These are phyloP conservation scores for Leccinellum albellum DNA, from an alignment of 768 basidiomycete species.

Conservation along the genomic window DNA sequence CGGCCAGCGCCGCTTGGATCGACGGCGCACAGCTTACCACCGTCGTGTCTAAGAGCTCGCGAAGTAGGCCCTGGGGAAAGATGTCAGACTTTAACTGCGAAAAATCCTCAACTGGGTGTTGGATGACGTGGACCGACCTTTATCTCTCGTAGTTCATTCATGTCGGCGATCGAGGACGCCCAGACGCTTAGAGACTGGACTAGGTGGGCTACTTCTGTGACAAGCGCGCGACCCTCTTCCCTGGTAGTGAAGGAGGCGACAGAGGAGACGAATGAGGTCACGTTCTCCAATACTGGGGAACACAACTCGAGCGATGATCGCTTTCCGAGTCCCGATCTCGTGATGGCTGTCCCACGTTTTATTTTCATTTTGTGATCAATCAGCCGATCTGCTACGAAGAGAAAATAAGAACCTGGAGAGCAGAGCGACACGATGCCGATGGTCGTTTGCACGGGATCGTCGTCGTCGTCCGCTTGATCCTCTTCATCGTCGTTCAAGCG, in stretches of 20 bases:
- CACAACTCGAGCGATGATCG: constrained; percentile 19
- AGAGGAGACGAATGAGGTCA: constrained; percentile 13
- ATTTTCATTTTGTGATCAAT: neutral
- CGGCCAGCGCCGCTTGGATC: constrained; percentile 43
- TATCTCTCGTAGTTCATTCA: constrained; percentile 4
- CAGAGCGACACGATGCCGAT: constrained; percentile 20
- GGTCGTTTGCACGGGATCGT: constrained; percentile 6
- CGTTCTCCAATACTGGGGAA: constrained; percentile 16
- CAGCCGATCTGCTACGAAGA: neutral
- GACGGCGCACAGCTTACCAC: constrained; percentile 34
- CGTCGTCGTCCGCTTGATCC: constrained; percentile 3
- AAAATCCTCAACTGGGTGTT: neutral
- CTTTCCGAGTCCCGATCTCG: constrained; percentile 24
- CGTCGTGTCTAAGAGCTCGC: constrained; percentile 34
- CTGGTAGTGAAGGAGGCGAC: constrained; percentile 11
- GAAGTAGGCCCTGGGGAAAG: constrained; percentile 25
- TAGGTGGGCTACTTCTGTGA: constrained; percentile 17
- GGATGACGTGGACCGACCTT: constrained; percentile 14
- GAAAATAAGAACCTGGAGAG: constrained; percentile 16
- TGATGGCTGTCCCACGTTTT: constrained; percentile 17
- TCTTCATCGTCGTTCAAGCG: constrained; percentile 9
- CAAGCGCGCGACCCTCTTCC: constrained; percentile 18
- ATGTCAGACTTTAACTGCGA: neutral
- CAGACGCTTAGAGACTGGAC: constrained; percentile 15
- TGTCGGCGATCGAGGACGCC: constrained; percentile 6